Conservation (phyloP, 768 basidiomycete genomes). For the Rhizopogon salebrosus region DNA sequence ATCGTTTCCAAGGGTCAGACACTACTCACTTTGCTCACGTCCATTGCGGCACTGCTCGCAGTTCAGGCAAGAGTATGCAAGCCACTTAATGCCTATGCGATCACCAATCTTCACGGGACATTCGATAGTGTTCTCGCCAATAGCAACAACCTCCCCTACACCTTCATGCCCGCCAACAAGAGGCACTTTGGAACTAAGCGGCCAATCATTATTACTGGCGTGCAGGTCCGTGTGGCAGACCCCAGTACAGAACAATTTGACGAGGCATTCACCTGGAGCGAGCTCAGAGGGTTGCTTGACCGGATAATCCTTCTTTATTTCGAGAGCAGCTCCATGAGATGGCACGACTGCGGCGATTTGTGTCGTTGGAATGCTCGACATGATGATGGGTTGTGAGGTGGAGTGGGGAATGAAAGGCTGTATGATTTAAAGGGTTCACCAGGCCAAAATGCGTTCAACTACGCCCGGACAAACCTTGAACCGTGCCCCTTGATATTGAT, state of each 20-base stretch:
- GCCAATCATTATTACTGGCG: conserved; percentile 77
- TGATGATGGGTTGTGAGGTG: not conserved
- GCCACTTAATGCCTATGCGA: conserved; percentile 81
- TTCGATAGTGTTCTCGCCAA: conserved; percentile 55
- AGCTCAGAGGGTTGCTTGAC: conserved; percentile 54
- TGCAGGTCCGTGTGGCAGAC: conserved; percentile 89
- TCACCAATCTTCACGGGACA: conserved; percentile 71
- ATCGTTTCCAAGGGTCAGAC: not conserved
- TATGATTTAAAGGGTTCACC: not conserved
- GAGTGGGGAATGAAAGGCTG: not conserved
- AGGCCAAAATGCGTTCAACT: not conserved
- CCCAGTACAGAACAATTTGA: conserved; percentile 72
- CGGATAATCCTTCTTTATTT: conserved; percentile 41
- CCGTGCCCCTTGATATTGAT: too few species aligned
- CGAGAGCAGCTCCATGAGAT: conserved; percentile 22
- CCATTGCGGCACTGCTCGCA: conserved; percentile 77
- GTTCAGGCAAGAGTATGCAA: conserved; percentile 66
- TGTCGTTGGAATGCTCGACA: conserved; percentile 32
- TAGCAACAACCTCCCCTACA: conserved; percentile 76
- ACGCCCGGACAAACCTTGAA: not conserved
- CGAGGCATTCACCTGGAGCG: conserved; percentile 64
- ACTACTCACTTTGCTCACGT: conserved; percentile 61
- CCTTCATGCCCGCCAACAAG: conserved; percentile 85
- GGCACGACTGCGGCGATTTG: conserved; percentile 39
- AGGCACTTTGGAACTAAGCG: conserved; percentile 54